Conservation (phyloP, 176 grass and related monocot genomes). For the Phyllostachys edulis region DNA sequence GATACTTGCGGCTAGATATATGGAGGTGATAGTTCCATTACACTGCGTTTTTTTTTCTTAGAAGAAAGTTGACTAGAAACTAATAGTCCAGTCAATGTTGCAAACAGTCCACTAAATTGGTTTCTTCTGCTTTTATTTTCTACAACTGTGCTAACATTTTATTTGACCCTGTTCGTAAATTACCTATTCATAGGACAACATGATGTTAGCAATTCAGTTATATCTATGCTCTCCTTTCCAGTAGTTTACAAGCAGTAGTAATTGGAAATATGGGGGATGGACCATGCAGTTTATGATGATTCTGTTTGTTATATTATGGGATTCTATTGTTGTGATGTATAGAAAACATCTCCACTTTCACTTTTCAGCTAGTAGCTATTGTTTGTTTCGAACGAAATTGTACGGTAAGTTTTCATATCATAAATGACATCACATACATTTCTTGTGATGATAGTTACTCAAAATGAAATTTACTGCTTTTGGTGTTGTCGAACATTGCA, state of each 20-base stretch:
- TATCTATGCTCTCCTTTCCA: not conserved
- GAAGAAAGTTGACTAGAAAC: conserved; percentile 12
- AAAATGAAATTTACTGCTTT: not conserved
- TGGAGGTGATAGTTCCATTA: not conserved
- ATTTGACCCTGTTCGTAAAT: not conserved
- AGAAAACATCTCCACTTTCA: not conserved
- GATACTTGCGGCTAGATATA: not conserved
- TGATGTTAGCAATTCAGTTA: not conserved
- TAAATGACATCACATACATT: not conserved
- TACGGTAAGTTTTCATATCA: not conserved
- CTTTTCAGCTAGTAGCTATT: not conserved
- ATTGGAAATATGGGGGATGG: not conserved
- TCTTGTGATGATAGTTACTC: not conserved
- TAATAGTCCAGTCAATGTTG: not conserved
- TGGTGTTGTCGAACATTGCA: not conserved
- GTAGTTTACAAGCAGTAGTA: not conserved
- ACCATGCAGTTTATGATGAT: not conserved
- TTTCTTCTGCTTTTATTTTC: not conserved
- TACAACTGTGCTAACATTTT: not conserved
- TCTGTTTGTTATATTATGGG: not conserved
- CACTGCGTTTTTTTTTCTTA: not conserved
- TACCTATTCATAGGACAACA: not conserved
- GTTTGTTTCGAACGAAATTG: not conserved
- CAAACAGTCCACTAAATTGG: not conserved
- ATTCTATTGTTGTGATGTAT: not conserved